A percentile compares a stretch with the other conserved stretches of the same genome.
Evolutionary conservation across 257 asterid genomes (phyloP).

Genomic region (Ajuga chamaepitys): DNA sequence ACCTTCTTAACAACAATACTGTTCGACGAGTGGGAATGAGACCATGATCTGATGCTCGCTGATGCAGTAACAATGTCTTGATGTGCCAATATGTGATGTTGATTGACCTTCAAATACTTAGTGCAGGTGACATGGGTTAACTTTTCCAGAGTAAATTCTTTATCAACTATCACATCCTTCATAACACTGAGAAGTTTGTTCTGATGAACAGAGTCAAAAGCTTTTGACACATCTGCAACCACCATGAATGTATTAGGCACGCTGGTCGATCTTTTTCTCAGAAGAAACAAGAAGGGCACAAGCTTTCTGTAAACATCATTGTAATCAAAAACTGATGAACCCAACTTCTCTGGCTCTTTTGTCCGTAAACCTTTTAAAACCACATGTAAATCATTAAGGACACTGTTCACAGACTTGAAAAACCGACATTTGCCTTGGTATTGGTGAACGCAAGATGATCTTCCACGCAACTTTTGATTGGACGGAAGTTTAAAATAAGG

Average conservation of each 20-base stretch:
- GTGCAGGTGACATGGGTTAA: slow-evolving; percentile 48
- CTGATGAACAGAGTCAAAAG: slow-evolving; percentile 78
- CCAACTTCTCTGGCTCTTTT: too few species aligned
- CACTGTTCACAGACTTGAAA: slow-evolving; percentile 61
- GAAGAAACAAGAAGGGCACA: slow-evolving; percentile 47
- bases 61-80: slow-evolving; percentile 24
- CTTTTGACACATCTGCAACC: slow-evolving; percentile 81
- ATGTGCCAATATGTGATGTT: slow-evolving; percentile 26
- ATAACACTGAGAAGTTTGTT: slow-evolving; percentile 61
- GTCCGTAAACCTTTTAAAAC: too few species aligned
- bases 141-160: slow-evolving; percentile 48
- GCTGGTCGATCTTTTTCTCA: too few species aligned
- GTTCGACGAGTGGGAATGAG: slow-evolving; percentile 26
- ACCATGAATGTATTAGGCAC: slow-evolving; percentile 51
- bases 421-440: slow-evolving; percentile 11
- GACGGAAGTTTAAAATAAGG: slow-evolving; percentile 13
- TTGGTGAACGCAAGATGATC: too few species aligned
- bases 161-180: slow-evolving; percentile 44
- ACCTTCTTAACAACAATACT: slow-evolving; percentile 74
- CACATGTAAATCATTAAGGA: slow-evolving; percentile 55
- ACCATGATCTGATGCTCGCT: slow-evolving; percentile 18
- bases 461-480: slow-evolving; percentile 12
- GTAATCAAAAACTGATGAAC: slow-evolving; percentile 87
- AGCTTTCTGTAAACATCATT: slow-evolving; percentile 64
- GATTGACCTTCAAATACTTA: slow-evolving; percentile 40